Percentiles rank a stretch among this genome's conserved stretches.
phyloP scores from a whole-genome alignment of 306 rosid species.

The Begonia fuchsioides region DNA sequence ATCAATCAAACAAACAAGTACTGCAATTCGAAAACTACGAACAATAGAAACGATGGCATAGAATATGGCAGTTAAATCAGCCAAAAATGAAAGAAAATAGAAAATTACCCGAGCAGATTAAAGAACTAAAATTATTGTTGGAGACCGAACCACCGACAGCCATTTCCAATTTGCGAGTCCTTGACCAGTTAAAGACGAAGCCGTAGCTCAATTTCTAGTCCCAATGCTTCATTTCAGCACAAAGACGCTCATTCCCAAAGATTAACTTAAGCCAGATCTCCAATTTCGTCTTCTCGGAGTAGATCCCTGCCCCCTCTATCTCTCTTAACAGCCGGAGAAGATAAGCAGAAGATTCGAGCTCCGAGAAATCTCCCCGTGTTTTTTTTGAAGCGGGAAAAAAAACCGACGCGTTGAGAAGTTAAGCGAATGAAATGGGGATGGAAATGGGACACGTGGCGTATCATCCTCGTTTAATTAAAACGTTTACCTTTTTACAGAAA shows the following conservation, averaged over 20 bases:
- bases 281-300: slow-evolving; percentile 3
- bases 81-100: background rate
- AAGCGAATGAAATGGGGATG: slow-evolving; percentile 27
- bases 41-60: background rate
- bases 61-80: background rate
- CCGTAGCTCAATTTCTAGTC: background rate
- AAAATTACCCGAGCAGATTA: slow-evolving; percentile 34
- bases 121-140: slow-evolving; percentile 50
- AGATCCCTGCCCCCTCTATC: slow-evolving; percentile 5
- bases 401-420: slow-evolving; percentile 23
- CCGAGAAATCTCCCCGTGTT: slow-evolving; percentile 4
- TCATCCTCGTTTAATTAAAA: slow-evolving; percentile 10
- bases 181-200: background rate
- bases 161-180: slow-evolving; percentile 22
- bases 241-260: slow-evolving; percentile 2
- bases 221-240: slow-evolving; percentile 7
- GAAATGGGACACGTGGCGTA: slow-evolving; percentile 38
- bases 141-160: slow-evolving; percentile 57
- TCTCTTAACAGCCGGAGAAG: slow-evolving; percentile 21
- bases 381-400: slow-evolving; percentile 24
- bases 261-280: slow-evolving; percentile 12
- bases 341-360: slow-evolving; percentile 29
- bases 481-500: background rate
- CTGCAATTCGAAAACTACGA: background rate
- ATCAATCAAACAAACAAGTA: background rate